Evolutionary conservation across 192 early-diverging fungal species (phyloP).

Genomic region (Gaertneriomyces semiglobifer): DNA sequence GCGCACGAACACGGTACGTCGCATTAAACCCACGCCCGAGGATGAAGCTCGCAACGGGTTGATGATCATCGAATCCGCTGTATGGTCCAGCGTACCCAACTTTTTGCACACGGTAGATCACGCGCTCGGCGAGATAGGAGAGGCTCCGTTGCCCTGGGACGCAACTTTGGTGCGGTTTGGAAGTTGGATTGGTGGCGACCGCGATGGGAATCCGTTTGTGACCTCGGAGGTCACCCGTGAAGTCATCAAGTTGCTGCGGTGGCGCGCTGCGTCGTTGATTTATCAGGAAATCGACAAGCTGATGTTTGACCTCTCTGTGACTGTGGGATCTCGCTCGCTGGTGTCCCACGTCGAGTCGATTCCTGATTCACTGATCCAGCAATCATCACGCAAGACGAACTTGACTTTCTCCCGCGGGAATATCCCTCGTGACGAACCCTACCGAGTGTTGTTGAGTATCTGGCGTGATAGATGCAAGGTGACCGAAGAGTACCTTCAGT

Average conservation of each 20-base stretch:
- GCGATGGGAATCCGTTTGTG: slow-evolving; percentile 40
- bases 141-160: slow-evolving; percentile 22
- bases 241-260: slow-evolving; percentile 34
- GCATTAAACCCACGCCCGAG: slow-evolving; percentile 35
- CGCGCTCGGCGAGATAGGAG: slow-evolving; percentile 28
- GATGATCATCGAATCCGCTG: slow-evolving; percentile 30
- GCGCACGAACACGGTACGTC: slow-evolving; percentile 36
- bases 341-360: slow-evolving; percentile 5
- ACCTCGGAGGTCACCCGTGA: slow-evolving; percentile 33
- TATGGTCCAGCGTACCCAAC: slow-evolving; percentile 30
- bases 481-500: slow-evolving; percentile 32
- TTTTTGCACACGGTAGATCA: slow-evolving; percentile 29
- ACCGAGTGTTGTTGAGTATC: slow-evolving; percentile 24
- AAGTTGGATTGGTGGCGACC: slow-evolving; percentile 38
- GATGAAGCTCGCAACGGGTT: slow-evolving; percentile 37
- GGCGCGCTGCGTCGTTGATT: slow-evolving; percentile 36
- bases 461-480: slow-evolving; percentile 31
- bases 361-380: slow-evolving; percentile 16
- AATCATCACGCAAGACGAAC: slow-evolving; percentile 25
- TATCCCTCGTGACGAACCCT: slow-evolving; percentile 35
- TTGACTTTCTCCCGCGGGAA: slow-evolving; percentile 31
- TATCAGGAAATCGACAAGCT: slow-evolving; percentile 33
- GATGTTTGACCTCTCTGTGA: slow-evolving; percentile 36
- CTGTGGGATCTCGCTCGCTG: slow-evolving; percentile 12
- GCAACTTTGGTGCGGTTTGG: slow-evolving; percentile 26